Conservation (phyloP, 345 rosid species). For the Syzygium grande region DNA sequence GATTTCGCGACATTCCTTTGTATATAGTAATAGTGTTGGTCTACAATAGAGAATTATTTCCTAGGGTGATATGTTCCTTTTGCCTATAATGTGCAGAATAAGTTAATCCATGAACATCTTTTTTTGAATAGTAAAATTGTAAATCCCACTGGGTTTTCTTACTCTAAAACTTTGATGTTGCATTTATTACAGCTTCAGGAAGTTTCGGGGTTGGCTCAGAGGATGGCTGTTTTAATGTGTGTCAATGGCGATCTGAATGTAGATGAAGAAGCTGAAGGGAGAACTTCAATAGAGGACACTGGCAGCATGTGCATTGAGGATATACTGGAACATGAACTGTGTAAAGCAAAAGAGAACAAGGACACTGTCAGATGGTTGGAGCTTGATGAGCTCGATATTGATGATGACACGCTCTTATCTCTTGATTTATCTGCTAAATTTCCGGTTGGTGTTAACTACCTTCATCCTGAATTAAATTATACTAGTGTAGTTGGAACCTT, state of each 20-base stretch:
- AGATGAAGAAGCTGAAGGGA: constrained; percentile 22
- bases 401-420: constrained; percentile 47
- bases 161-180: not conserved
- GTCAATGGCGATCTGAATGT: constrained; percentile 36
- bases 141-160: not conserved
- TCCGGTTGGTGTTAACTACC: constrained; percentile 33
- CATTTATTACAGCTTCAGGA: constrained; percentile 56
- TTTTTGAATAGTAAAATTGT: not conserved
- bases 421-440: constrained; percentile 50
- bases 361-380: constrained; percentile 65
- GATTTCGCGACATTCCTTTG: not conserved
- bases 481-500: not conserved
- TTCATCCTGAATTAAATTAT: not conserved
- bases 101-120: not conserved
- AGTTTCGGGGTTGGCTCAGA: constrained; percentile 82
- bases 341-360: constrained; percentile 38
- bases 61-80: not conserved
- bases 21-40: not conserved
- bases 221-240: constrained; percentile 93
- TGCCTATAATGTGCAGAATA: not conserved
- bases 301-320: constrained; percentile 32
- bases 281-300: constrained; percentile 4
- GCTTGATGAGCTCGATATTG: constrained; percentile 66
- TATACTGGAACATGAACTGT: constrained; percentile 38
- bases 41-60: not conserved